Conservation (phyloP, 2,329 filamentous ascomycete genomes). For the Diaporthe sp. region DNA sequence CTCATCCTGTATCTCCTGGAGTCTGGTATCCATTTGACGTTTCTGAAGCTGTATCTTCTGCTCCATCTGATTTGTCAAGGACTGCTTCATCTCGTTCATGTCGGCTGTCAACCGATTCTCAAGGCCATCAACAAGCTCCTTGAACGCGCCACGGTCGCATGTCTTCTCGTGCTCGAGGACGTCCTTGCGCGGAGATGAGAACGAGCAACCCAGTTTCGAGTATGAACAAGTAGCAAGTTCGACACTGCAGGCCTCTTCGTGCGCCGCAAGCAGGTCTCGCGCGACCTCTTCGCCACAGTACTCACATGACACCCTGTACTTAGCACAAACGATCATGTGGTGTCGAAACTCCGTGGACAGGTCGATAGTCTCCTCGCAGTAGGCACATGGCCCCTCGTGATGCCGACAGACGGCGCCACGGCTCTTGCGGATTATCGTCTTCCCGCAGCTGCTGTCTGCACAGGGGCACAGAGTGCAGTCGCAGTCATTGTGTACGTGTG, state of each 20-base stretch:
- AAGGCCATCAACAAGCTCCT: not conserved
- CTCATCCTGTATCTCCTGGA: constrained; percentile 6
- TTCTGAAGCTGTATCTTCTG: constrained; percentile 31
- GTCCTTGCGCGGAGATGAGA: constrained; percentile 34
- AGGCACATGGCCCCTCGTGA: constrained; percentile 46
- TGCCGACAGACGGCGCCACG: constrained; percentile 69
- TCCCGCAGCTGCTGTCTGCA: constrained; percentile 65
- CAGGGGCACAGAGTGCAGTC: constrained; percentile 70
- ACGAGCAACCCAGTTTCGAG: constrained; percentile 53
- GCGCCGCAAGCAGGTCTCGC: constrained; percentile 54
- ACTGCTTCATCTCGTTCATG: constrained; percentile 16
- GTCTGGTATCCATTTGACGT: constrained; percentile 7
- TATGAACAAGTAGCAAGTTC: constrained; percentile 48
- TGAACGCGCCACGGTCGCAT: constrained; percentile 26
- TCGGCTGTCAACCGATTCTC: constrained; percentile 4
- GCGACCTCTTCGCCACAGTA: constrained; percentile 61
- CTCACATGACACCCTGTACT: constrained; percentile 63
- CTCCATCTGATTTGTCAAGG: constrained; percentile 21
- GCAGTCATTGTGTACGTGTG: constrained; percentile 71
- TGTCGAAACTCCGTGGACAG: constrained; percentile 49
- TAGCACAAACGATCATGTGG: constrained; percentile 59
- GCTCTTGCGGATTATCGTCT: constrained; percentile 66
- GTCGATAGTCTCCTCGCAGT: constrained; percentile 32
- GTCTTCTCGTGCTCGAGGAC: constrained; percentile 61
- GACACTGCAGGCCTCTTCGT: constrained; percentile 65